Conservation (phyloP, 179 eudicot species). For the Patellifolia procumbens region DNA sequence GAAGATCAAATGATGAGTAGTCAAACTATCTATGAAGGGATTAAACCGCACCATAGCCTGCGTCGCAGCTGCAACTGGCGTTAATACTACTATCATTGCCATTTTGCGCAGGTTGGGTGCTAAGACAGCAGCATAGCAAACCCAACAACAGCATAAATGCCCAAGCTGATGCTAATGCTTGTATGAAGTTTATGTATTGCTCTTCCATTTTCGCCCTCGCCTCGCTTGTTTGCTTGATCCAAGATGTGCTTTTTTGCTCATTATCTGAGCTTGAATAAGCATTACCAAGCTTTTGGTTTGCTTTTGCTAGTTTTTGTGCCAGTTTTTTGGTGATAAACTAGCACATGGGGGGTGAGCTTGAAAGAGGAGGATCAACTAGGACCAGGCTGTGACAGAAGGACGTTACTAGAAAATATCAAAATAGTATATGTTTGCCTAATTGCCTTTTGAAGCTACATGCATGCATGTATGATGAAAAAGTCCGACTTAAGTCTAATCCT, state of each 20-base stretch:
- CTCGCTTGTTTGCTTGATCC: not conserved
- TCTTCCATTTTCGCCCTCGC: slow-evolving; percentile 34
- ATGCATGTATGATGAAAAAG: too few species aligned
- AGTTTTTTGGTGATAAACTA: not conserved
- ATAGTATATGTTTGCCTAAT: too few species aligned
- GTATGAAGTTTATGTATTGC: slow-evolving; percentile 44
- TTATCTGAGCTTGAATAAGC: too few species aligned
- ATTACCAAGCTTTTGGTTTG: too few species aligned
- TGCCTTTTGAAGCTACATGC: too few species aligned
- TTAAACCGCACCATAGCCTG: slow-evolving; percentile 34
- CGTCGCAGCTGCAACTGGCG: slow-evolving; percentile 55
- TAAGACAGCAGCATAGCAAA: slow-evolving; percentile 61
- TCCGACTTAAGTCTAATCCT: too few species aligned
- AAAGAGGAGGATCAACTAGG: not conserved
- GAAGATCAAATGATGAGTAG: too few species aligned
- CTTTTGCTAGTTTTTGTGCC: too few species aligned
- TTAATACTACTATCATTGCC: slow-evolving; percentile 26
- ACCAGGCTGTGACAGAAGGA: not conserved
- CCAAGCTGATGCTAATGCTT: slow-evolving; percentile 63
- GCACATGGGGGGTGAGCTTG: not conserved
- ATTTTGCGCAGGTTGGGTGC: slow-evolving; percentile 45
- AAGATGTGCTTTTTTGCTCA: too few species aligned
- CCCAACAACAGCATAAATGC: slow-evolving; percentile 52
- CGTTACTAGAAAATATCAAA: not conserved
- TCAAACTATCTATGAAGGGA: too few species aligned